Evolutionary conservation across 345 rosid species (phyloP).

Genomic region (Hibiscus mutabilis): DNA sequence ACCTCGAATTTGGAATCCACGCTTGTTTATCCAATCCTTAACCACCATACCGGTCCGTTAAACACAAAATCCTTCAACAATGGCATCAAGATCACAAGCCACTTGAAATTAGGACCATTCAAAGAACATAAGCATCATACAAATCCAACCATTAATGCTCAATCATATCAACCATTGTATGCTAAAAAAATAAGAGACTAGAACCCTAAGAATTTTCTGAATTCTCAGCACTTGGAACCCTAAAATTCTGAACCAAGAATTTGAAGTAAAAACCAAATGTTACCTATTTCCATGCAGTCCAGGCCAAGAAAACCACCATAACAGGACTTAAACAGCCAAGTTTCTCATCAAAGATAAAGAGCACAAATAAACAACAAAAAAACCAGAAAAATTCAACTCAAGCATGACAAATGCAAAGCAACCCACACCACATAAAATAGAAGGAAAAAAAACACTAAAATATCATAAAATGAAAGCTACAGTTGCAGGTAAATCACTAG

Average conservation of each 20-base stretch:
- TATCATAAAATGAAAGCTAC: slow-evolving; percentile 19
- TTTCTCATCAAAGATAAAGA: not conserved
- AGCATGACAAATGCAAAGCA: slow-evolving; percentile 20
- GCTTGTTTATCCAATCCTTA: slow-evolving; percentile 37
- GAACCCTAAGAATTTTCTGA: not conserved
- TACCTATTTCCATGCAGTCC: slow-evolving; percentile 1
- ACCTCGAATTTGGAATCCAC: slow-evolving; percentile 22
- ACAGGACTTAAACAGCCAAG: not conserved
- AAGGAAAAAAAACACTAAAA: slow-evolving; percentile 11
- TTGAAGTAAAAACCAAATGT: not conserved
- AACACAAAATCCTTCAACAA: slow-evolving; percentile 27
- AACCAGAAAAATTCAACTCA: slow-evolving; percentile 5
- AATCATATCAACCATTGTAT: not conserved
- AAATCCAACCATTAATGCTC: not conserved
- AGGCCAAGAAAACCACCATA: slow-evolving; percentile 3
- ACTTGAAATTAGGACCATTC: slow-evolving; percentile 14
- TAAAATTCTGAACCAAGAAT: not conserved
- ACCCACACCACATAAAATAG: slow-evolving; percentile 8
- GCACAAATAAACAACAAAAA: slow-evolving; percentile 8
- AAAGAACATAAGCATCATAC: slow-evolving; percentile 8
- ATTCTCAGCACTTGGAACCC: not conserved
- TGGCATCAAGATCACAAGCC: slow-evolving; percentile 3
- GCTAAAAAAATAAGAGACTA: not conserved
- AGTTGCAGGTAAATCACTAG: slow-evolving; percentile 15
- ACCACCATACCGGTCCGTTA: slow-evolving; percentile 38